phyloP scores from a whole-genome alignment of 2,329 filamentous ascomycete genomes.

The Coleophoma cylindrospora region DNA sequence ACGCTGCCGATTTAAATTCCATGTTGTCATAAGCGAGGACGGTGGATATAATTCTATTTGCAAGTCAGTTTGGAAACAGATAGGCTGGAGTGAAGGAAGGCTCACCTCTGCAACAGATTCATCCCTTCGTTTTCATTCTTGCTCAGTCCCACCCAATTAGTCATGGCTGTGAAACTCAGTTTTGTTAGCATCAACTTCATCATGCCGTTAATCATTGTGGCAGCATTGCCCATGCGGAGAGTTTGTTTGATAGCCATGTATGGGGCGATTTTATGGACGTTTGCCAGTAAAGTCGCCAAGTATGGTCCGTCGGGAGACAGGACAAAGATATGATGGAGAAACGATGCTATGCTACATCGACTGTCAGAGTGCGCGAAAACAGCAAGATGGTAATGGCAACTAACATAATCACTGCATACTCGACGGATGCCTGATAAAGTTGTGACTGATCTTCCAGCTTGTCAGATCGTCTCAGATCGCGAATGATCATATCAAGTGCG shows the following conservation, averaged over 20 bases:
- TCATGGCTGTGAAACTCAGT: slow-evolving; percentile 66
- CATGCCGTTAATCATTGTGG: slow-evolving; percentile 76
- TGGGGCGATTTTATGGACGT: slow-evolving; percentile 64
- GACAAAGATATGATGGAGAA: slow-evolving; percentile 69
- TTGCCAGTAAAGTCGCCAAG: slow-evolving; percentile 65
- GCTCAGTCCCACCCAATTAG: slow-evolving; percentile 75
- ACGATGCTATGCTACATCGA: slow-evolving; percentile 58
- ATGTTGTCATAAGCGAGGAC: slow-evolving; percentile 68
- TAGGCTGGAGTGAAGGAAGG: not conserved
- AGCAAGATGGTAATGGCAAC: slow-evolving; percentile 1
- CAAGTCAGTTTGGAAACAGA: not conserved
- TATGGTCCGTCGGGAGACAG: slow-evolving; percentile 72
- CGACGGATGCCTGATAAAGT: slow-evolving; percentile 57
- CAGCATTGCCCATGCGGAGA: slow-evolving; percentile 70
- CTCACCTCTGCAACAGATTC: slow-evolving; percentile 62
- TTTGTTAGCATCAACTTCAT: slow-evolving; percentile 72
- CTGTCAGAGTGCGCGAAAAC: slow-evolving; percentile 8
- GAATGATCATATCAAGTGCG: slow-evolving; percentile 60
- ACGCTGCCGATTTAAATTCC: slow-evolving; percentile 61
- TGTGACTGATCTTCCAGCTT: slow-evolving; percentile 60
- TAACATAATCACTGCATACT: slow-evolving; percentile 53
- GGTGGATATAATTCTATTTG: slow-evolving; percentile 62
- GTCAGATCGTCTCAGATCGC: slow-evolving; percentile 52
- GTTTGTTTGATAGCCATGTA: slow-evolving; percentile 71
- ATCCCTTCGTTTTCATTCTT: slow-evolving; percentile 69